Evolutionary conservation across 2,329 filamentous ascomycete species (phyloP).

Genomic region (Cordyceps cicadae): DNA sequence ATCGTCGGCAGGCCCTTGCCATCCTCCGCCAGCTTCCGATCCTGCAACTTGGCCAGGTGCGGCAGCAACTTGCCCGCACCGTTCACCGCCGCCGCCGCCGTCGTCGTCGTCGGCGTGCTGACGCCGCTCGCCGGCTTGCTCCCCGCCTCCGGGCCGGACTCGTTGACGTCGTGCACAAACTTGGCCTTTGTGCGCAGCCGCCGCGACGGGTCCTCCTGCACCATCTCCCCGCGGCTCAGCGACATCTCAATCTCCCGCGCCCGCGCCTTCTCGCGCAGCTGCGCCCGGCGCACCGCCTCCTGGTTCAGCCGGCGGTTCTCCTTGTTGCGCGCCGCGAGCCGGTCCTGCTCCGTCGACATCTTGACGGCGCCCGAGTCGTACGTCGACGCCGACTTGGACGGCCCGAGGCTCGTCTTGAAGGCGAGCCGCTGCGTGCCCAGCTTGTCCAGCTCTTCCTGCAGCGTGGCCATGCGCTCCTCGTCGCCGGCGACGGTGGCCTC

Average conservation of each 20-base stretch:
- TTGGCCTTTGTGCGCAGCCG: conserved; percentile 60
- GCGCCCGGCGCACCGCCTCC: conserved; percentile 85
- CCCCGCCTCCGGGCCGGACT: conserved; percentile 21
- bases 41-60: conserved; percentile 45
- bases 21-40: conserved; percentile 45
- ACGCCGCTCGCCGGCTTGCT: conserved; percentile 41
- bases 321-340: conserved; percentile 73
- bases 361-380: conserved; percentile 27
- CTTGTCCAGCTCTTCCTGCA: conserved; percentile 53
- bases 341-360: conserved; percentile 63
- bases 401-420: conserved; percentile 57
- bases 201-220: conserved; percentile 50
- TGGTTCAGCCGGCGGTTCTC: conserved; percentile 76
- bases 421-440: conserved; percentile 63
- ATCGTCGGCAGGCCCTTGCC: conserved; percentile 58
- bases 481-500: conserved; percentile 59
- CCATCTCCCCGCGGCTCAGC: conserved; percentile 54
- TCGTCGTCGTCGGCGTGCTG: conserved; percentile 36
- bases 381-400: conserved; percentile 30
- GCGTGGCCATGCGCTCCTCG: conserved; percentile 42
- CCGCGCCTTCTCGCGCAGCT: conserved; percentile 68
- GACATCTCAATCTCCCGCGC: conserved; percentile 53
- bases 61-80: conserved; percentile 37
- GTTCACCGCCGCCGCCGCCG: conserved; percentile 40
- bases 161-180: conserved; percentile 57